Conservation (phyloP, 2,329 filamentous ascomycete genomes). For the Colletotrichum sublineola region DNA sequence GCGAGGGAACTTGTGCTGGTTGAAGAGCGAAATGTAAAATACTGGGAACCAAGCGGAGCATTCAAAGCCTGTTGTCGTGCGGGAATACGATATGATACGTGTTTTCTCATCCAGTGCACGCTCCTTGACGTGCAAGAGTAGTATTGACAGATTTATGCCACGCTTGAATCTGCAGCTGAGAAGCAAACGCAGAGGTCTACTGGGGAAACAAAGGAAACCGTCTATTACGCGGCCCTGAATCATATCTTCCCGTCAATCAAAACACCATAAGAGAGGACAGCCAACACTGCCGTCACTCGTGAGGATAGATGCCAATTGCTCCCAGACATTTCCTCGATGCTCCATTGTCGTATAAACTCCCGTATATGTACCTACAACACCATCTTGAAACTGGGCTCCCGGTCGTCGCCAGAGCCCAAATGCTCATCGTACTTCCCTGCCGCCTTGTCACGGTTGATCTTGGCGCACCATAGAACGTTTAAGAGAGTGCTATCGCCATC, state of each 20-base stretch:
- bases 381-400: conserved; percentile 73
- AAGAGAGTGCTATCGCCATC: conserved; percentile 62
- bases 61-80: neutral
- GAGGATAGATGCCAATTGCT: too few relatives aligned
- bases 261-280: neutral
- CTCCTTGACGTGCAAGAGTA: neutral
- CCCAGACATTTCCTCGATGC: neutral
- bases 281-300: neutral
- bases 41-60: conserved; percentile 3
- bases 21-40: conserved; percentile 9
- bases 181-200: neutral
- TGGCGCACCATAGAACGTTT: conserved; percentile 73
- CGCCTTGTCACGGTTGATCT: conserved; percentile 73
- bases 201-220: neutral
- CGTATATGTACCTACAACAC: conserved; percentile 58
- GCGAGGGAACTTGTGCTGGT: neutral
- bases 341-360: too few relatives aligned
- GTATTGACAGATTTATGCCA: too few relatives aligned
- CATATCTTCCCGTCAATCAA: neutral
- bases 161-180: neutral
- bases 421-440: conserved; percentile 71
- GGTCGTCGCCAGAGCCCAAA: conserved; percentile 70
- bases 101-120: neutral
- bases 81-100: neutral
- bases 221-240: neutral